Base-by-base conservation (phyloP, 2,329 filamentous ascomycete species). In the Arthrobotrys megalospora region DNA sequence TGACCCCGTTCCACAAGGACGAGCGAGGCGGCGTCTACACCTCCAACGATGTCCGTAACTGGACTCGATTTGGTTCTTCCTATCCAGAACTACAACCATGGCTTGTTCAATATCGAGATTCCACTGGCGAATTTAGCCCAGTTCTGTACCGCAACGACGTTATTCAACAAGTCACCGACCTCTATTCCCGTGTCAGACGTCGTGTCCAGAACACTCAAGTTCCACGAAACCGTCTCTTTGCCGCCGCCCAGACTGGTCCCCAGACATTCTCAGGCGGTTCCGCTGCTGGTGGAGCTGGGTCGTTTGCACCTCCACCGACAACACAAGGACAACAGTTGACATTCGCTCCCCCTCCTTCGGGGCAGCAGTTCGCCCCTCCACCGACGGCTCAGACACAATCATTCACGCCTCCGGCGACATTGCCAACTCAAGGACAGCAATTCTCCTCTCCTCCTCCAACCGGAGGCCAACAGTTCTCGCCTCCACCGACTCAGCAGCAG, bases 41-140 rank as follows among this genome's bases (percentile, higher is more conserved):
- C n/a, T 77, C 73, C 41, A 55, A 77, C 34, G 73, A 77, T 5
- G 24, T 70, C 73, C 38, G 66, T 14, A 53, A 77, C 36, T 77
- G 73, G 73, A 77, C 68, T n/a, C 34, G 45, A 50, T 73, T 77
- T 36, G 76, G 76, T 6, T 79, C 65, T 1, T 72, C 76, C 32
- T 79, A 79, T 28, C 62, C 76, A 32, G 76, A 79, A 50, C 68
- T 79, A 0, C 76, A 79, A 50, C 65, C 66, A 66, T 77, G 73
- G 73, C 73, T 77, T 28, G 60, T 60, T 4, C 48, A 77, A 47
- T 77, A 77, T 24, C 58, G 43, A 58, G 63, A 63, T 43, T 28
- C 50, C n/a, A 63, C 28, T 11, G 73, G 73, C 6, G 58, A 77
- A 41, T 77, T 77, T 50, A 63, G 67, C 45, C 34, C 48, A n/a